These are phyloP conservation scores for Passiflora organensis DNA, from an alignment of 345 rosid species.

Conservation along the genomic window DNA sequence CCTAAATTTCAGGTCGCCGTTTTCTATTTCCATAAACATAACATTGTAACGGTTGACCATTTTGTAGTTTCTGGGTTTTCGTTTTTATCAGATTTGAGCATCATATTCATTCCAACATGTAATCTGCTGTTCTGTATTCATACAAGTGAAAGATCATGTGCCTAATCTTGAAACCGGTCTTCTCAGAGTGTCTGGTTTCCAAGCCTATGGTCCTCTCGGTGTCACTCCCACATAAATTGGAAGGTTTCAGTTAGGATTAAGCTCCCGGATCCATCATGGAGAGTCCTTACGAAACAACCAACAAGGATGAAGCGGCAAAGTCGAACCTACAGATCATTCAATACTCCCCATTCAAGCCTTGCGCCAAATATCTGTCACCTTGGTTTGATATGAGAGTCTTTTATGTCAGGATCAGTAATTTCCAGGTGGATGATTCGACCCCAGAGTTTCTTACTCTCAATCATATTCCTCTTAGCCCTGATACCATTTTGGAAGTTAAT, in stretches of 20 bases:
- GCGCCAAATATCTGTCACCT: constrained; percentile 32
- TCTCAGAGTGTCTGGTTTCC: constrained; percentile 5
- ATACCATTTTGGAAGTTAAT: constrained; percentile 71
- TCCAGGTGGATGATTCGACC: constrained; percentile 55
- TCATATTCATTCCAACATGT: constrained; percentile 17
- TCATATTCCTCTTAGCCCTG: constrained; percentile 69
- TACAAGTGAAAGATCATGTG: too few relatives aligned
- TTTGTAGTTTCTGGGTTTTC: constrained; percentile 13
- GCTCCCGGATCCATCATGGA: constrained; percentile 39
- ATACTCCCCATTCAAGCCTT: constrained; percentile 54
- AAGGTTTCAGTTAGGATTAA: constrained; percentile 36
- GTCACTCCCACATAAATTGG: constrained; percentile 18
- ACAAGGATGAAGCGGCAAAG: constrained; percentile 30
- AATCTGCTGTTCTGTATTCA: neutral
- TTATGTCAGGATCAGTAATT: constrained; percentile 74
- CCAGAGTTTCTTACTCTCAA: constrained; percentile 69
- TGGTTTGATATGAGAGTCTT: constrained; percentile 90
- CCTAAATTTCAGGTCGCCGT: constrained; percentile 16
- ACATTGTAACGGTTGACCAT: neutral
- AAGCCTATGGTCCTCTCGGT: constrained; percentile 7
- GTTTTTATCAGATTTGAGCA: neutral
- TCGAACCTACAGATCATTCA: constrained; percentile 48
- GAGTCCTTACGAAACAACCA: constrained; percentile 40
- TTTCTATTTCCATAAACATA: constrained; percentile 10
- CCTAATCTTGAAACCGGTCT: too few relatives aligned